Conservation (phyloP, 2,329 filamentous ascomycete species). For the Penicillium sp. region DNA sequence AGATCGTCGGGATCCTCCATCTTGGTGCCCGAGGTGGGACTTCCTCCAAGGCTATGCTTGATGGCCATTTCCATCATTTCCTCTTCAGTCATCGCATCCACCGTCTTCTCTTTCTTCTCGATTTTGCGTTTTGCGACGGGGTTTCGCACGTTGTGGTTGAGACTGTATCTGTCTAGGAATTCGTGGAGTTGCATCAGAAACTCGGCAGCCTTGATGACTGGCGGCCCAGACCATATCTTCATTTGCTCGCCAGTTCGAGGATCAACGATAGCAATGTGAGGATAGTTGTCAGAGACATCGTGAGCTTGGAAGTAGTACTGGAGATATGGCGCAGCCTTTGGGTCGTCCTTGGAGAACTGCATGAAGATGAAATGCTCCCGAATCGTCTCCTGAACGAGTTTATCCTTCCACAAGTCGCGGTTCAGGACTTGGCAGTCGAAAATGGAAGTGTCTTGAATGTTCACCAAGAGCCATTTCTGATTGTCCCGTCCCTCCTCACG, state of each 20-base stretch:
- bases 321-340: constrained; percentile 70
- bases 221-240: constrained; percentile 86
- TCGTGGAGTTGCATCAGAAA: constrained; percentile 90
- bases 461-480: constrained; percentile 92
- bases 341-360: constrained; percentile 84
- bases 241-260: constrained; percentile 94
- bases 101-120: constrained; percentile 64
- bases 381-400: constrained; percentile 69
- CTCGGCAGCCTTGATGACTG: constrained; percentile 67
- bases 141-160: constrained; percentile 83
- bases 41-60: constrained; percentile 70
- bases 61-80: constrained; percentile 95
- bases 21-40: constrained; percentile 44
- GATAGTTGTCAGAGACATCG: constrained; percentile 83
- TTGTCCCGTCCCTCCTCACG: constrained; percentile 78
- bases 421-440: constrained; percentile 95
- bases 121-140: constrained; percentile 75
- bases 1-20: constrained; percentile 80
- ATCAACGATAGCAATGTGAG: constrained; percentile 92
- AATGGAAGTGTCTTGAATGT: constrained; percentile 86
- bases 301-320: constrained; percentile 81
- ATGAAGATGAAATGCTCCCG: constrained; percentile 92
- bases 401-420: constrained; percentile 91
- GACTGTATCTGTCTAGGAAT: constrained; percentile 93
- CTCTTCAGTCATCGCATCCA: constrained; percentile 89